A percentile compares a stretch with the other conserved stretches of the same genome.
phyloP scores from a whole-genome alignment of 1,284 basidiomycete species.

The Cutaneotrichosporon dermatis region DNA sequence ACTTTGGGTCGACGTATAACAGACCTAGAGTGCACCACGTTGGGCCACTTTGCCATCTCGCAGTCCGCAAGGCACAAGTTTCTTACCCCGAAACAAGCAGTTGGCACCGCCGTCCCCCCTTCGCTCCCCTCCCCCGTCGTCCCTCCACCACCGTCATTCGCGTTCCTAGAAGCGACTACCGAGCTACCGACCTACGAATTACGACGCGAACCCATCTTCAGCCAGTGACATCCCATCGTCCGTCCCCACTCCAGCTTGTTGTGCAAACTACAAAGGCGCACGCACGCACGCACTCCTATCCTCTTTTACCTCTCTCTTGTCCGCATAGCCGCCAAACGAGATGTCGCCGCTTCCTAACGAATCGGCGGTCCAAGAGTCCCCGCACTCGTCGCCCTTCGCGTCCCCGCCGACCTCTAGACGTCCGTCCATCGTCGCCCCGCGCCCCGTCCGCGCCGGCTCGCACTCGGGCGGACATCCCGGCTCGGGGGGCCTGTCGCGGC shows the following conservation, averaged over 20 bases:
- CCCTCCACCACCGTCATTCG: neutral
- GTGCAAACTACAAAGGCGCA: too few species aligned
- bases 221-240: too few species aligned
- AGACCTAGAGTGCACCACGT: too few species aligned
- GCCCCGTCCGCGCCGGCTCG: neutral
- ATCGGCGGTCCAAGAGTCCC: conserved; percentile 17
- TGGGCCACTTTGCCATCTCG: too few species aligned
- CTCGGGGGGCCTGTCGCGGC: conserved; percentile 23
- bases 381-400: conserved; percentile 20
- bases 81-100: neutral
- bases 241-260: neutral
- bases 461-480: neutral
- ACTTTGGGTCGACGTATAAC: too few species aligned
- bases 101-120: too few species aligned
- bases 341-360: conserved; percentile 9
- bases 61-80: too few species aligned
- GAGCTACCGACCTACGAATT: too few species aligned
- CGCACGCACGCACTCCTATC: neutral
- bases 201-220: too few species aligned
- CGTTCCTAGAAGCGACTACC: neutral
- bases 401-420: conserved; percentile 21
- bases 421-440: conserved; percentile 3
- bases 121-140: too few species aligned
- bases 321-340: neutral
- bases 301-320: neutral